phyloP scores from a whole-genome alignment of 495 filamentous ascomycete species.

The Zalerion maritima region DNA sequence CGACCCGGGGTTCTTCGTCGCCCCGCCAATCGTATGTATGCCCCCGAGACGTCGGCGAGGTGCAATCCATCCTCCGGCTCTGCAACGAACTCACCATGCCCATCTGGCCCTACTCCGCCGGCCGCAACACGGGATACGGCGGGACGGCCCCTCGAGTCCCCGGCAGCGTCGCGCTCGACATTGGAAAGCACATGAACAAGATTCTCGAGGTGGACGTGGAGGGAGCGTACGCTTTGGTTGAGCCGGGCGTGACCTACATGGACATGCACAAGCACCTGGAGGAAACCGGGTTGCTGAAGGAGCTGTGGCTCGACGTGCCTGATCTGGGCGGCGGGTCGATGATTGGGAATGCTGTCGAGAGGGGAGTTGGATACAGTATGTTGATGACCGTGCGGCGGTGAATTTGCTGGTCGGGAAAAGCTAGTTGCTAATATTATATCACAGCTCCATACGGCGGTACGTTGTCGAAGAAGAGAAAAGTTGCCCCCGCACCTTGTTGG shows the following conservation, averaged over 20 bases:
- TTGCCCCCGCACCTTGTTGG: too few relatives aligned
- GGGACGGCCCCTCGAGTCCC: slow-evolving; percentile 40
- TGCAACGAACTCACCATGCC: slow-evolving; percentile 35
- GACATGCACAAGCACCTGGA: slow-evolving; percentile 36
- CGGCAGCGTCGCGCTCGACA: slow-evolving; percentile 38
- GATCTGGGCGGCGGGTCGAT: slow-evolving; percentile 44
- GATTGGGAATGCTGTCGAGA: slow-evolving; percentile 40
- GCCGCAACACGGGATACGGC: slow-evolving; percentile 42
- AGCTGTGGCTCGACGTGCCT: slow-evolving; percentile 38
- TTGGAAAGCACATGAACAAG: slow-evolving; percentile 39
- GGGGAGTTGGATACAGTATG: slow-evolving; percentile 42
- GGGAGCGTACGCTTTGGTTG: slow-evolving; percentile 37
- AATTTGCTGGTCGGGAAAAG: too few relatives aligned
- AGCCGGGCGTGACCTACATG: slow-evolving; percentile 45
- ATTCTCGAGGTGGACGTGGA: slow-evolving; percentile 40
- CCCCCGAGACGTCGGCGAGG: slow-evolving; percentile 17
- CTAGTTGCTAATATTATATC: too few relatives aligned
- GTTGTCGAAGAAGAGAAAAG: too few relatives aligned
- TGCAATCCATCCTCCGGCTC: slow-evolving; percentile 30
- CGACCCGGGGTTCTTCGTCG: slow-evolving; percentile 8
- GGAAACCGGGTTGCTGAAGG: slow-evolving; percentile 18
- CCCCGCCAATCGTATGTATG: slow-evolving; percentile 3
- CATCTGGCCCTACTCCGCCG: slow-evolving; percentile 40
- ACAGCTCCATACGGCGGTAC: too few relatives aligned
- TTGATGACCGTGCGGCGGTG: too few relatives aligned